These are phyloP conservation scores for Aspergillus indologenus DNA, from an alignment of 495 filamentous ascomycete genomes.

Conservation along the genomic window DNA sequence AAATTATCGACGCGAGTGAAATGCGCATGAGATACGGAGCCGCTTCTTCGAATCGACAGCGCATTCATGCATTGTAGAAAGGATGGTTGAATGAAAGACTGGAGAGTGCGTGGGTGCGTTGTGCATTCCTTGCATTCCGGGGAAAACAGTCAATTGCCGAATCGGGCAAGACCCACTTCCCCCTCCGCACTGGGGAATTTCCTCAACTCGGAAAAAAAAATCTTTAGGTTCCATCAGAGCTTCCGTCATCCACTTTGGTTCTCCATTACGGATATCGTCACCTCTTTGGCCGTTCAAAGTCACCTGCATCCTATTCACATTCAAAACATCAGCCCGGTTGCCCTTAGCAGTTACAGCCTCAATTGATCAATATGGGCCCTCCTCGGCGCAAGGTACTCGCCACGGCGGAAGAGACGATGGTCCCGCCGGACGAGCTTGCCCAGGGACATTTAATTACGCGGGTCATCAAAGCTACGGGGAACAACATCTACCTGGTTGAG, in stretches of 20 bases:
- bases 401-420: constrained; percentile 68
- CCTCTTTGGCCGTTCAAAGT: not conserved
- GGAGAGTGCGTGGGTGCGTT: not conserved
- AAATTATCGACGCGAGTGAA: no score
- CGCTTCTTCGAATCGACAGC: no score
- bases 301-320: not conserved
- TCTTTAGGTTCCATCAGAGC: not conserved
- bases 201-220: not conserved
- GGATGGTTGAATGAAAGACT: not conserved
- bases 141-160: not conserved
- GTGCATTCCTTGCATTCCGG: not conserved
- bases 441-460: constrained; percentile 66
- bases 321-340: not conserved
- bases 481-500: constrained; percentile 76
- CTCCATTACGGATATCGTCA: not conserved
- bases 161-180: not conserved
- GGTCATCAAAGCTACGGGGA: constrained; percentile 78
- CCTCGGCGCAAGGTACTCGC: constrained; percentile 72
- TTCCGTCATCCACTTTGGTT: not conserved
- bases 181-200: not conserved
- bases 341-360: not conserved
- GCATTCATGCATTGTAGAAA: not conserved
- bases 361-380: constrained; percentile 56
- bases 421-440: constrained; percentile 66
- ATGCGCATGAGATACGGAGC: no score